Conservation (phyloP, 306 rosid genomes). For the Malus orientalis region DNA sequence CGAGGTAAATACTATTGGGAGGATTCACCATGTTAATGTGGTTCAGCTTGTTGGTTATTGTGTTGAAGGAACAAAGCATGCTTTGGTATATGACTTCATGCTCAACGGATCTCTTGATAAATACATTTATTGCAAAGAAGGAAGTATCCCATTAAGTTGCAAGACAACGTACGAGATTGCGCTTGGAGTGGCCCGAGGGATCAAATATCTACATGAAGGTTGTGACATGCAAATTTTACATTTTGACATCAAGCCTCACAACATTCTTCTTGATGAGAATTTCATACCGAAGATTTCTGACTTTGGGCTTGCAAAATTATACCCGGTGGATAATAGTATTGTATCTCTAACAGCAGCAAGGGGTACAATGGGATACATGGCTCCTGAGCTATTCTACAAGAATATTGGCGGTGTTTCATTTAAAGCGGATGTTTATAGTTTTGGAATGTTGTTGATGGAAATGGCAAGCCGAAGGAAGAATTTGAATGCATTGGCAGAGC, state of each 20-base stretch:
- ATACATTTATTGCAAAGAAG: background rate
- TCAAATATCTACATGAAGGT: background rate
- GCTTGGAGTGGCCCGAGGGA: background rate
- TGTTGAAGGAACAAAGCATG: background rate
- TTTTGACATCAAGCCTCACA: slow-evolving; percentile 6
- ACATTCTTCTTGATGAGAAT: background rate
- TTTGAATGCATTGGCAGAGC: too few relatives aligned
- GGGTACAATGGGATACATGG: too few relatives aligned
- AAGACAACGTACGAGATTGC: background rate
- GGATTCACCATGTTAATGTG: background rate
- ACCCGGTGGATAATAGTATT: background rate
- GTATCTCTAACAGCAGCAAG: background rate
- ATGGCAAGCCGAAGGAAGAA: too few relatives aligned
- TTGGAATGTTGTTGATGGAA: too few relatives aligned
- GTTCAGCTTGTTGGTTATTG: slow-evolving; percentile 2
- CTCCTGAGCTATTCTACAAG: too few relatives aligned
- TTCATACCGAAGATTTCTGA: background rate
- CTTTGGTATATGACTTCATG: background rate
- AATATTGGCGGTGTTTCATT: too few relatives aligned
- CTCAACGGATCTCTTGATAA: background rate
- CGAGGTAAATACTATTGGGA: background rate
- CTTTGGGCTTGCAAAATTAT: background rate
- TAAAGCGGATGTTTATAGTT: too few relatives aligned
- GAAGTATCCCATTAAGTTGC: background rate
- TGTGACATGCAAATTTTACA: slow-evolving; percentile 3